phyloP scores from a whole-genome alignment of 768 basidiomycete species.

The Ramaria sp. region DNA sequence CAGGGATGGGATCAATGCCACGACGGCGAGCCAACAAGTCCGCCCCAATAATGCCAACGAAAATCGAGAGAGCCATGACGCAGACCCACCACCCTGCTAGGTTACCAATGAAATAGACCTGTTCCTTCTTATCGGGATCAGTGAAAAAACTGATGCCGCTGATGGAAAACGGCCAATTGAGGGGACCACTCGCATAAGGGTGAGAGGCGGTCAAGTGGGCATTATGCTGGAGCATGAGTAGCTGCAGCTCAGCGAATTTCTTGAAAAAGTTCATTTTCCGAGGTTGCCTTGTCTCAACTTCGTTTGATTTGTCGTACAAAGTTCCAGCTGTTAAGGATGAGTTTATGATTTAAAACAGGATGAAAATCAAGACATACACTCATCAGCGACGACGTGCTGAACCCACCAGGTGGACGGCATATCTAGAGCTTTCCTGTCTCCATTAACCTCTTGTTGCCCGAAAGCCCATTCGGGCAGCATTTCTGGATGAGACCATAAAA shows the following conservation, averaged over 20 bases:
- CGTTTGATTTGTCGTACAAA: slow-evolving; percentile 38
- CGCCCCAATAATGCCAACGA: slow-evolving; percentile 81
- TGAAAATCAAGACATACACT: slow-evolving; percentile 40
- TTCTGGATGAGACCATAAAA: slow-evolving; percentile 85
- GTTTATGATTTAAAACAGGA: neutral
- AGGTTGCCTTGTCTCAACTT: slow-evolving; percentile 49
- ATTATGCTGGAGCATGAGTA: slow-evolving; percentile 96
- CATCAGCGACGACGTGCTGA: slow-evolving; percentile 68
- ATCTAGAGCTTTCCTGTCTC: slow-evolving; percentile 84
- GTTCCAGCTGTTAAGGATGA: slow-evolving; percentile 29
- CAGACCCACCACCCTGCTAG: slow-evolving; percentile 92
- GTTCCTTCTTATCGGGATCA: slow-evolving; percentile 67
- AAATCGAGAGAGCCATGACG: slow-evolving; percentile 76
- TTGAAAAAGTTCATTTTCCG: slow-evolving; percentile 86
- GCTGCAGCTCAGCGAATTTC: slow-evolving; percentile 88
- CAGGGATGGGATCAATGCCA: slow-evolving; percentile 75
- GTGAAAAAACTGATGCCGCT: slow-evolving; percentile 99
- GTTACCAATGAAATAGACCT: slow-evolving; percentile 96
- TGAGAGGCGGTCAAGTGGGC: slow-evolving; percentile 97
- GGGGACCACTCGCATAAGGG: slow-evolving; percentile 90
- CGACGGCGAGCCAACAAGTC: slow-evolving; percentile 84
- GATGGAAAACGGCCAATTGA: slow-evolving; percentile 97
- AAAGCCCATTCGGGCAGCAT: slow-evolving; percentile 94
- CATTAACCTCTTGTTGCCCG: slow-evolving; percentile 96
- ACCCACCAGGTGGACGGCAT: slow-evolving; percentile 82